Conservation (phyloP, 1,139 yeast species). For the Nakaseomyces sp. region DNA sequence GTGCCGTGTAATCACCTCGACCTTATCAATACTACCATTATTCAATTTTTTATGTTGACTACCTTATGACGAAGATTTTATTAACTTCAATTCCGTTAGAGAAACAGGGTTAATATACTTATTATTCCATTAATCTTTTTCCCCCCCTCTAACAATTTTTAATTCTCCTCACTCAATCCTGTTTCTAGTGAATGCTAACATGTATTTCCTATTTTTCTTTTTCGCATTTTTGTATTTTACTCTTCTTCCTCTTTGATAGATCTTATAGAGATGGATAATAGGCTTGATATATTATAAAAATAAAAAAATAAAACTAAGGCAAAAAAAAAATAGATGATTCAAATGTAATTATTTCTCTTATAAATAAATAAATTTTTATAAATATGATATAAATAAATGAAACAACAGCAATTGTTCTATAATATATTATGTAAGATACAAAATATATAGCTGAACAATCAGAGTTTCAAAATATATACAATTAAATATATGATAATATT, state of each 20-base stretch:
- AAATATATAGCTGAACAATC: too few species aligned
- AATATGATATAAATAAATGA: not conserved
- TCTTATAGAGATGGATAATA: slow-evolving; percentile 4
- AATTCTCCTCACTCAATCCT: not conserved
- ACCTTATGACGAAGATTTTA: too few species aligned
- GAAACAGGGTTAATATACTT: too few species aligned
- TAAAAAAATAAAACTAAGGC: too few species aligned
- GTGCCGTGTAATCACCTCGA: too few species aligned
- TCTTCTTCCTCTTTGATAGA: slow-evolving; percentile 1
- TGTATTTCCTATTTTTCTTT: not conserved
- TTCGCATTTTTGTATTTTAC: not conserved
- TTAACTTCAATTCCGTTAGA: too few species aligned
- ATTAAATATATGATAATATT: too few species aligned
- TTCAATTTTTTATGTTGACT: too few species aligned
- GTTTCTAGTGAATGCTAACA: not conserved
- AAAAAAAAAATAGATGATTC: not conserved
- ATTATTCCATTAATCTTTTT: too few species aligned
- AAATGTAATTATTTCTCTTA: not conserved
- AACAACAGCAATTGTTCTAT: not conserved
- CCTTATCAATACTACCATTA: too few species aligned
- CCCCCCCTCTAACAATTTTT: not conserved
- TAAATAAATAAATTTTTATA: not conserved
- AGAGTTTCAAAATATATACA: too few species aligned
- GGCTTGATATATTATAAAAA: not conserved
- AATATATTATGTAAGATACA: too few species aligned